Evolutionary conservation across 495 filamentous ascomycete species (phyloP).

Genomic region (Penicillium odoratum): DNA sequence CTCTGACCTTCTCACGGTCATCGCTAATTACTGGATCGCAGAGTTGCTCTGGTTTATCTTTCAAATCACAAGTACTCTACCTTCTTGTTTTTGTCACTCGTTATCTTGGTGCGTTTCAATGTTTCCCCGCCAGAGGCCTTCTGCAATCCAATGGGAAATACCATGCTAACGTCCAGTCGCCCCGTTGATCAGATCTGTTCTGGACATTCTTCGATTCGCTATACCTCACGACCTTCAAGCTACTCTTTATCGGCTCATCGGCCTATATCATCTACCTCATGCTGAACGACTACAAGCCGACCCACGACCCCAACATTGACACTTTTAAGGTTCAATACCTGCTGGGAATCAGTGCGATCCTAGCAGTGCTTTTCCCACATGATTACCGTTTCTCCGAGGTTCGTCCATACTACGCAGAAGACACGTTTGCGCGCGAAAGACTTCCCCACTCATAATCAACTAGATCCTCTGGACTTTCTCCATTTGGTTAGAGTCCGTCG

Average conservation of each 20-base stretch:
- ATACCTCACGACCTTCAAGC: slow-evolving; percentile 94
- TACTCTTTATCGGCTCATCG: slow-evolving; percentile 88
- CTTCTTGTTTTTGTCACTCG: slow-evolving; percentile 88
- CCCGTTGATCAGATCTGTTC: slow-evolving; percentile 66
- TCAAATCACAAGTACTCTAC: slow-evolving; percentile 96
- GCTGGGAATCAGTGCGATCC: slow-evolving; percentile 70
- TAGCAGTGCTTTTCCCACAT: slow-evolving; percentile 84
- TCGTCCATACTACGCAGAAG: slow-evolving; percentile 6
- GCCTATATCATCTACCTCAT: slow-evolving; percentile 95
- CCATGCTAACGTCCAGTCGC: slow-evolving; percentile 9
- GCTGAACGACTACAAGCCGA: slow-evolving; percentile 93
- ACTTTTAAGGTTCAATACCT: slow-evolving; percentile 96
- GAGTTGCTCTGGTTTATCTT: slow-evolving; percentile 96
- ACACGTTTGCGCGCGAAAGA: background rate
- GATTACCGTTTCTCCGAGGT: slow-evolving; percentile 69
- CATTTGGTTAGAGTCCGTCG: slow-evolving; percentile 95
- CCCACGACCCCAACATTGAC: slow-evolving; percentile 91
- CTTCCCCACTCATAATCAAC: slow-evolving; percentile 10
- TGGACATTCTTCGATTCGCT: slow-evolving; percentile 75
- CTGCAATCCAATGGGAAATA: background rate
- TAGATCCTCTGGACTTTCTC: slow-evolving; percentile 95
- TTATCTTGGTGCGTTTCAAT: slow-evolving; percentile 69
- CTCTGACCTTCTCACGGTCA: background rate
- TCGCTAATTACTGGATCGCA: slow-evolving; percentile 36
- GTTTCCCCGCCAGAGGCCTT: background rate